phyloP scores from a whole-genome alignment of 1,139 yeast species.

The Protomyces pachydermus region DNA sequence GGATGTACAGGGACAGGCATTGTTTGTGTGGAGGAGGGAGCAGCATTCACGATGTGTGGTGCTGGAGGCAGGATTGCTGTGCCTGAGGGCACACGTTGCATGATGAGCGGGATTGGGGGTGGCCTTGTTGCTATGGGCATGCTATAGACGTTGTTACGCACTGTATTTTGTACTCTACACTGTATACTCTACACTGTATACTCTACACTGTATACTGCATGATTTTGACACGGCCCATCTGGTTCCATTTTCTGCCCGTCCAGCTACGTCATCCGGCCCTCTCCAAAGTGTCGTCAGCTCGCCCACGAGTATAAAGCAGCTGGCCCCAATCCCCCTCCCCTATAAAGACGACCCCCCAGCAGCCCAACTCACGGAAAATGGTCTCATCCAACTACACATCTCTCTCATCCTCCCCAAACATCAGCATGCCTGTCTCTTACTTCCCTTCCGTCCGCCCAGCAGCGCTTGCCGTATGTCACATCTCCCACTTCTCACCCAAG shows the following conservation, averaged over 20 bases:
- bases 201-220: neutral
- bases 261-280: too few relatives aligned
- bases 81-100: slow-evolving; percentile 13
- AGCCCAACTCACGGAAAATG: neutral
- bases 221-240: too few relatives aligned
- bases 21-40: slow-evolving; percentile 5
- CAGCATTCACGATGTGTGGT: slow-evolving; percentile 2
- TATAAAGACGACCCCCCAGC: too few relatives aligned
- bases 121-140: neutral
- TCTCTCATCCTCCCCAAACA: slow-evolving; percentile 20
- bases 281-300: too few relatives aligned
- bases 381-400: slow-evolving; percentile 21
- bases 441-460: slow-evolving; percentile 27
- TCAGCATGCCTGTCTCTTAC: slow-evolving; percentile 25
- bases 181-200: neutral
- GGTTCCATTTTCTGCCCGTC: too few relatives aligned
- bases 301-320: too few relatives aligned
- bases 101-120: slow-evolving; percentile 1
- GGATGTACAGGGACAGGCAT: slow-evolving; percentile 14
- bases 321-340: neutral
- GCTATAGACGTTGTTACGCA: neutral
- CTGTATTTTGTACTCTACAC: too few relatives aligned
- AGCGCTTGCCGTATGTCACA: slow-evolving; percentile 10
- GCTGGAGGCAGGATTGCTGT: neutral
- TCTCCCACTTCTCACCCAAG: slow-evolving; percentile 35